These are phyloP conservation scores for Tetrapisispora phaffii DNA, from an alignment of 805 yeast species.

Conservation along the genomic window DNA sequence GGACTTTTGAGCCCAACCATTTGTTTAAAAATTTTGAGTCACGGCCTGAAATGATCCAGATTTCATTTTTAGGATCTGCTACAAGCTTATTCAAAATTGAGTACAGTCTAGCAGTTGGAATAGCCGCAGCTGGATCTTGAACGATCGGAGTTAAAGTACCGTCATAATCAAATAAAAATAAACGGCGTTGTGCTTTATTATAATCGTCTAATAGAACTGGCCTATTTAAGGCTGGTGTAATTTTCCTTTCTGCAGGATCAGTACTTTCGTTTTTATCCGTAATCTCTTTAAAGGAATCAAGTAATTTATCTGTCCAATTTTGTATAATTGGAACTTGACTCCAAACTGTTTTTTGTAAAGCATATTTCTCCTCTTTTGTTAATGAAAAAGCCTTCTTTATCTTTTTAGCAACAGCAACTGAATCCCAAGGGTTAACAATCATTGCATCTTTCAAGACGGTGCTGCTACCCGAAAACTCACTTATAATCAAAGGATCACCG, in stretches of 20 bases:
- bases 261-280: slow-evolving; percentile 36
- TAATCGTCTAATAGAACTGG: slow-evolving; percentile 55
- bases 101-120: slow-evolving; percentile 70
- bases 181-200: slow-evolving; percentile 49
- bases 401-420: slow-evolving; percentile 82
- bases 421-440: slow-evolving; percentile 93
- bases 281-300: slow-evolving; percentile 36
- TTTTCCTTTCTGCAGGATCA: slow-evolving; percentile 31
- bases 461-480: slow-evolving; percentile 90
- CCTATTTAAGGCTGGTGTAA: slow-evolving; percentile 75
- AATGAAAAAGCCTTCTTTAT: slow-evolving; percentile 59
- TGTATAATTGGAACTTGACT: slow-evolving; percentile 66
- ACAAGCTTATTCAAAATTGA: slow-evolving; percentile 50
- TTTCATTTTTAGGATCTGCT: slow-evolving; percentile 69
- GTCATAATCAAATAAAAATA: slow-evolving; percentile 90
- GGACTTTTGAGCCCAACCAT: slow-evolving; percentile 67
- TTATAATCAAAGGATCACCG: slow-evolving; percentile 66
- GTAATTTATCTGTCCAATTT: slow-evolving; percentile 62
- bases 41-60: slow-evolving; percentile 95
- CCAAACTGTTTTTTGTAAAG: slow-evolving; percentile 46
- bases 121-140: slow-evolving; percentile 94
- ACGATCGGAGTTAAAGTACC: slow-evolving; percentile 97
- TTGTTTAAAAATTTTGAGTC: slow-evolving; percentile 82
- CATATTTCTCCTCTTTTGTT: slow-evolving; percentile 37
- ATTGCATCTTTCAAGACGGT: slow-evolving; percentile 62